A percentile compares a stretch with the other conserved stretches of the same genome.
Evolutionary conservation across 2,329 filamentous ascomycete genomes (phyloP).

Genomic region (Alternaria conjuncta): DNA sequence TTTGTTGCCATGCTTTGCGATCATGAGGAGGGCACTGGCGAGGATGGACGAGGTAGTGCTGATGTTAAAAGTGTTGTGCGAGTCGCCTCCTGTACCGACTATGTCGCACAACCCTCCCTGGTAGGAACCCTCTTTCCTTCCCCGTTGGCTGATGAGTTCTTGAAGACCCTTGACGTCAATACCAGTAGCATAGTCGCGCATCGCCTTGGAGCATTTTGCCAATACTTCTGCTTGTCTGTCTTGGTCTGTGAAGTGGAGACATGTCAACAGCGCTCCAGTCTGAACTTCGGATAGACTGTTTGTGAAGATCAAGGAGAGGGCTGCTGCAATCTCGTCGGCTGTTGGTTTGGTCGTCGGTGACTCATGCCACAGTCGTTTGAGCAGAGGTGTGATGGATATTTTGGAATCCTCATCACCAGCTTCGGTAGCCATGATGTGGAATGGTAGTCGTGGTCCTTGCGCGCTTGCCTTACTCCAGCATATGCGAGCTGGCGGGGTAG

Average conservation of each 20-base stretch:
- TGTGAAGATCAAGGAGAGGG: conserved; percentile 89
- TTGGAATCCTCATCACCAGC: conserved; percentile 34
- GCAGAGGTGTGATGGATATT: conserved; percentile 70
- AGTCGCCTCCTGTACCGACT: conserved; percentile 94
- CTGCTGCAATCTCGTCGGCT: conserved; percentile 84
- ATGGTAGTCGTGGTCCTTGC: conserved; percentile 1
- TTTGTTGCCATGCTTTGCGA: conserved; percentile 95
- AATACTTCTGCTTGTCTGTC: conserved; percentile 87
- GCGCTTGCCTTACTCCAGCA: conserved; percentile 14
- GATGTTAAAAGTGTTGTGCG: conserved; percentile 98
- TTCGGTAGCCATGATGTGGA: conserved; percentile 34
- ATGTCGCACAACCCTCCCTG: conserved; percentile 89
- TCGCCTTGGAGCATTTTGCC: conserved; percentile 80
- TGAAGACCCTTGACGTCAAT: conserved; percentile 71
- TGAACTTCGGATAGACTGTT: conserved; percentile 88
- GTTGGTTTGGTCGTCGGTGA: conserved; percentile 57
- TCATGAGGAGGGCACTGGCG: conserved; percentile 80
- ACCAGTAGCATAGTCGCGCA: conserved; percentile 78
- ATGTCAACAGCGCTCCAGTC: conserved; percentile 84
- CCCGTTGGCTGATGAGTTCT: conserved; percentile 65
- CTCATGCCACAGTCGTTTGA: conserved; percentile 73
- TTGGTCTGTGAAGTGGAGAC: conserved; percentile 87
- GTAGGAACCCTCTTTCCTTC: conserved; percentile 75
- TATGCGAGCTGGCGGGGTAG: conserved; percentile 19
- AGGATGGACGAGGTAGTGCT: conserved; percentile 94